phyloP scores from a whole-genome alignment of 129 eudicot genomes.

The Chrysanthemum makinoi region DNA sequence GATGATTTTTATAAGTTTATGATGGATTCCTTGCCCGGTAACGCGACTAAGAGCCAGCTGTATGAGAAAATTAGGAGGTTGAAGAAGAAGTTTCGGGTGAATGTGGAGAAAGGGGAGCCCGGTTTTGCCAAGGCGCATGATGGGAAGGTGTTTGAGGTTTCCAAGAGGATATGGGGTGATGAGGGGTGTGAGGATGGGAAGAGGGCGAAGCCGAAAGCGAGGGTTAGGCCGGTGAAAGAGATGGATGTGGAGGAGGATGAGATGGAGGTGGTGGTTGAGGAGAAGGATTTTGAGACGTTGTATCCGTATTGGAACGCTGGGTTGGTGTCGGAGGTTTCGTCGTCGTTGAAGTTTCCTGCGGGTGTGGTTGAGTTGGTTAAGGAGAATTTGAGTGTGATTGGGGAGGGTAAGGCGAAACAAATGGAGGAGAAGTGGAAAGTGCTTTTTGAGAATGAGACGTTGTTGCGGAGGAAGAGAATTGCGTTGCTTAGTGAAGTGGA shows the following conservation, averaged over 20 bases:
- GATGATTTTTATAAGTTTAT: slow-evolving; percentile 45
- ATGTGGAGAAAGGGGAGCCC: slow-evolving; percentile 27
- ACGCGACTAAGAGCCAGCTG: slow-evolving; percentile 46
- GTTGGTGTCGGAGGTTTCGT: slow-evolving; percentile 8
- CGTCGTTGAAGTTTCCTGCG: slow-evolving; percentile 22
- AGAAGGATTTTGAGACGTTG: slow-evolving; percentile 29
- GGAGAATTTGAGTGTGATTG: slow-evolving; percentile 31
- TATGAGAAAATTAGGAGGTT: slow-evolving; percentile 58
- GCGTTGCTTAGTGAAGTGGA: slow-evolving; percentile 19
- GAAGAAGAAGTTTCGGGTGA: slow-evolving; percentile 56
- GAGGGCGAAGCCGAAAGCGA: slow-evolving; percentile 18
- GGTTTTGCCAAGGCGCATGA: slow-evolving; percentile 45
- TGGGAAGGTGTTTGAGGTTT: slow-evolving; percentile 37
- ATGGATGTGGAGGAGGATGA: slow-evolving; percentile 4
- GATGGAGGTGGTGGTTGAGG: slow-evolving; percentile 17
- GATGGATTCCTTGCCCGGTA: slow-evolving; percentile 35
- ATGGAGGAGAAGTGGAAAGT: slow-evolving; percentile 45
- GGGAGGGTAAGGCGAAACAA: slow-evolving; percentile 29
- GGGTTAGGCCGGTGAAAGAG: neutral
- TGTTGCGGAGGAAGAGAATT: slow-evolving; percentile 26
- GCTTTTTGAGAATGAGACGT: slow-evolving; percentile 12
- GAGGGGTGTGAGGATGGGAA: slow-evolving; percentile 23
- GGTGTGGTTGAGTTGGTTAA: slow-evolving; percentile 29
- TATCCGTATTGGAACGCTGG: slow-evolving; percentile 37
- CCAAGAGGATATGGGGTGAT: slow-evolving; percentile 55